Conservation (phyloP, 768 basidiomycete genomes). For the Phylloporus sp. region DNA sequence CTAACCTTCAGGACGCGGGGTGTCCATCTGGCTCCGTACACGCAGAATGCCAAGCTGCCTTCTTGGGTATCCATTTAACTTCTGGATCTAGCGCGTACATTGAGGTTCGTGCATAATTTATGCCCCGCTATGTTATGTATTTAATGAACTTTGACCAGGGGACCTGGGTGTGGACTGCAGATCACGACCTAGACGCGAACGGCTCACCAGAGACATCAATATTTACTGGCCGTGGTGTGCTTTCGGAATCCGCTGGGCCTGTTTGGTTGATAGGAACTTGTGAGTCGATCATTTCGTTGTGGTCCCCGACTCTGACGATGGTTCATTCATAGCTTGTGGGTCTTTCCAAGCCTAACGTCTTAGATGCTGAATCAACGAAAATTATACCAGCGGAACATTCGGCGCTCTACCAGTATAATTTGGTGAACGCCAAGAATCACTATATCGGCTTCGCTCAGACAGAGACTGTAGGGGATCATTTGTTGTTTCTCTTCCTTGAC, state of each 20-base stretch:
- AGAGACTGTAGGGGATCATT: constrained; percentile 36
- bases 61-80: constrained; percentile 63
- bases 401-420: constrained; percentile 45
- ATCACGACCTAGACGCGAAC: constrained; percentile 59
- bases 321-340: constrained; percentile 19
- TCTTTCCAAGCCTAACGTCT: not conserved
- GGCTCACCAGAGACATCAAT: constrained; percentile 46
- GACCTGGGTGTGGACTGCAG: constrained; percentile 78
- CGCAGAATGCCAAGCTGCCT: constrained; percentile 56
- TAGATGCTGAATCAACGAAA: not conserved
- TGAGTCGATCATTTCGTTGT: constrained; percentile 9
- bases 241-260: constrained; percentile 70
- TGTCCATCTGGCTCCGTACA: constrained; percentile 43
- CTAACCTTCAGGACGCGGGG: constrained; percentile 41
- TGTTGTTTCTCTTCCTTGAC: not conserved
- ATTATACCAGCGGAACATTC: constrained; percentile 40
- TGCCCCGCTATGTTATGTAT: not conserved
- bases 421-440: constrained; percentile 42
- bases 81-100: constrained; percentile 52
- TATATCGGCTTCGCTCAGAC: constrained; percentile 51
- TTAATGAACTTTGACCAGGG: constrained; percentile 38
- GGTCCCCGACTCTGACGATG: not conserved
- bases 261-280: constrained; percentile 77
- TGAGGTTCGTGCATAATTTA: constrained; percentile 41
- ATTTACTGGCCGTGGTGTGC: constrained; percentile 66